These are phyloP conservation scores for Chlorella sp. DNA, from an alignment of 139 green algal genomes.

Conservation along the genomic window DNA sequence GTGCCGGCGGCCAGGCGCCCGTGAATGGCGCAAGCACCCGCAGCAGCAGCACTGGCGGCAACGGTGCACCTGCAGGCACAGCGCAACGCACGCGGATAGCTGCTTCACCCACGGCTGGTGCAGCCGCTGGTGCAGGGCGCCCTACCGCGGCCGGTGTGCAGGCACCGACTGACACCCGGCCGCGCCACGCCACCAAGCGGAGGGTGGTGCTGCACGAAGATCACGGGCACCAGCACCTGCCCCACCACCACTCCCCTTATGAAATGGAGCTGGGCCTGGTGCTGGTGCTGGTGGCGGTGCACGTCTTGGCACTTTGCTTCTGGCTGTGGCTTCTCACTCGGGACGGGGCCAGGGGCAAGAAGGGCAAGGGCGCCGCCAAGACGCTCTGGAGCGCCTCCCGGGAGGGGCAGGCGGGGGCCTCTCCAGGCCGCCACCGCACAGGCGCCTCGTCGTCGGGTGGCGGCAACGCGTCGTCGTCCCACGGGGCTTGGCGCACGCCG, in stretches of 20 bases:
- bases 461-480: too few species aligned
- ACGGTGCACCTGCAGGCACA: too few species aligned
- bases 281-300: conserved; percentile 13
- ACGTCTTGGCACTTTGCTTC: conserved; percentile 17
- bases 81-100: too few species aligned
- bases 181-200: background rate
- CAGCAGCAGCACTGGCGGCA: too few species aligned
- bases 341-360: background rate
- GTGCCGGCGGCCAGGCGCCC: too few species aligned
- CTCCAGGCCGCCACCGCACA: background rate
- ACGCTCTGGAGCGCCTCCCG: background rate
- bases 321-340: conserved; percentile 13
- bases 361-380: too few species aligned
- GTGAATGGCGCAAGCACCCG: too few species aligned
- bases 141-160: too few species aligned
- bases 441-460: background rate
- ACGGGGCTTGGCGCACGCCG: conserved; percentile 23
- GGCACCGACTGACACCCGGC: too few species aligned
- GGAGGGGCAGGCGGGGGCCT: background rate
- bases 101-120: too few species aligned
- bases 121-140: too few species aligned
- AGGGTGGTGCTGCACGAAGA: conserved; percentile 16
- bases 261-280: conserved; percentile 12
- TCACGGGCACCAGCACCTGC: conserved; percentile 18
- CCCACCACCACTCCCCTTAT: conserved; percentile 3